Conservation (phyloP, 805 yeast genomes). For the Ogataea glucozyma region DNA sequence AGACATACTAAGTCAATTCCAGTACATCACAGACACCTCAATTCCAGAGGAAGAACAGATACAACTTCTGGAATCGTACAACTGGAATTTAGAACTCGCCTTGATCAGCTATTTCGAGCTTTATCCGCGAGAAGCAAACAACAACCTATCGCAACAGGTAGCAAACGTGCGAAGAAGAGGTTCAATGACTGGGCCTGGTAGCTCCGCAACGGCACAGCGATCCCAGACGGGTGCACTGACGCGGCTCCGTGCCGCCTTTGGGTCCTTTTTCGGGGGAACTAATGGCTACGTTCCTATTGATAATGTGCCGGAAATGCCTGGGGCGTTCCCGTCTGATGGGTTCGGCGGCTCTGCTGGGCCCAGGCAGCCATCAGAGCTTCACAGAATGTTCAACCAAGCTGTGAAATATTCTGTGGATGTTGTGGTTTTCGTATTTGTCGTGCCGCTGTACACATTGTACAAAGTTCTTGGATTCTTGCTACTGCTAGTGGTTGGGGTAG, state of each 20-base stretch:
- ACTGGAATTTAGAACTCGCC: slow-evolving; percentile 33
- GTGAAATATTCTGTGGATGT: slow-evolving; percentile 14
- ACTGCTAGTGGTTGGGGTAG: slow-evolving; percentile 22
- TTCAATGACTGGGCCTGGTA: slow-evolving; percentile 3
- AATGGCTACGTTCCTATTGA: slow-evolving; percentile 10
- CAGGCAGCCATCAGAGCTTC: slow-evolving; percentile 27
- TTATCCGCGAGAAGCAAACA: slow-evolving; percentile 24
- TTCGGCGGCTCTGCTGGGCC: not conserved
- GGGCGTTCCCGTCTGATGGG: slow-evolving; percentile 23
- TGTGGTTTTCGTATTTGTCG: slow-evolving; percentile 23
- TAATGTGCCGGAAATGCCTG: slow-evolving; percentile 22
- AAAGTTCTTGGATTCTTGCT: slow-evolving; percentile 20
- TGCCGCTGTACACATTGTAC: slow-evolving; percentile 30
- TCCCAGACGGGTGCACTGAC: not conserved
- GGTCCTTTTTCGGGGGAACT: slow-evolving; percentile 1
- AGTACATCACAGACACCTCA: slow-evolving; percentile 18
- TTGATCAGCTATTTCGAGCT: slow-evolving; percentile 26
- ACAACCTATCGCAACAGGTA: slow-evolving; percentile 11
- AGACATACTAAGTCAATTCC: slow-evolving; percentile 24
- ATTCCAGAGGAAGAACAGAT: slow-evolving; percentile 23
- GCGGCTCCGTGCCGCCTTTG: slow-evolving; percentile 6
- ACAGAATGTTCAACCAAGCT: slow-evolving; percentile 18
- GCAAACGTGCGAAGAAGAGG: slow-evolving; percentile 11
- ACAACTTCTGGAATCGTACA: slow-evolving; percentile 19
- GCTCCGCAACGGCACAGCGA: not conserved